Base-by-base conservation (phyloP, 1,139 yeast genomes). In the Suhomyces choctaworum region DNA sequence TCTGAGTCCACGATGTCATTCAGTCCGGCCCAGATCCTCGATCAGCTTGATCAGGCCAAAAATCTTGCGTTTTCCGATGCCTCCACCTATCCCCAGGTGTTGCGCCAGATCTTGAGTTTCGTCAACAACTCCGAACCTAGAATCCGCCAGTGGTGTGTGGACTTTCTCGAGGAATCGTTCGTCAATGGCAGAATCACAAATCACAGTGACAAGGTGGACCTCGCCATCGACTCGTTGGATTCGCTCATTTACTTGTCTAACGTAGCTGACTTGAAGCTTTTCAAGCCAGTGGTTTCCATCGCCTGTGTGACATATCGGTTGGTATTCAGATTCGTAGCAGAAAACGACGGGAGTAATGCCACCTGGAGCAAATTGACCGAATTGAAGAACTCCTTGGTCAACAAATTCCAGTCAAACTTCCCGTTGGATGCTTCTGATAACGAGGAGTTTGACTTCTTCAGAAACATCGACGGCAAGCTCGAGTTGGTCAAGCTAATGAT, bases 401-500 rank as follows among this genome's bases (percentile, higher is more conserved):
- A 51, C 36, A 51, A 52, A 37, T 55, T 44, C 39, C 51, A 46
- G 25, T 39, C 52, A 13, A 51, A 45, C 22, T 76, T 64, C 45
- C 82, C 82, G 1, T 62, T 76, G 31, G 56, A 51, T 5, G 47
- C 64, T 15, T 64, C 73, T n/a, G 73, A 69, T 35, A 73, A 70
- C 47, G 65, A 56, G 26, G 82, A 78, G 47, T 67, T 71, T 25
- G 80, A 77, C 48, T 56, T 60, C 22, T 46, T 62, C 24, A 68
- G 80, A 51, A 73, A 80, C 31, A 55, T 79, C 26, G 78, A 76
- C 13, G 66, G 80, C 29, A 80, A 78, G 54, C 62, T 86, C 17
- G 83, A 90, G 28, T 66, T 86, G 19, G 65, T 84, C 36, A 87
- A 84, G 58, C 81, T 90, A 44, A 76, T 88, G 7, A 78, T 85